A percentile compares a stretch with the other conserved stretches of the same genome.
Conservation (phyloP, 2,329 filamentous ascomycete genomes). For the Leptographium wingfieldii region DNA sequence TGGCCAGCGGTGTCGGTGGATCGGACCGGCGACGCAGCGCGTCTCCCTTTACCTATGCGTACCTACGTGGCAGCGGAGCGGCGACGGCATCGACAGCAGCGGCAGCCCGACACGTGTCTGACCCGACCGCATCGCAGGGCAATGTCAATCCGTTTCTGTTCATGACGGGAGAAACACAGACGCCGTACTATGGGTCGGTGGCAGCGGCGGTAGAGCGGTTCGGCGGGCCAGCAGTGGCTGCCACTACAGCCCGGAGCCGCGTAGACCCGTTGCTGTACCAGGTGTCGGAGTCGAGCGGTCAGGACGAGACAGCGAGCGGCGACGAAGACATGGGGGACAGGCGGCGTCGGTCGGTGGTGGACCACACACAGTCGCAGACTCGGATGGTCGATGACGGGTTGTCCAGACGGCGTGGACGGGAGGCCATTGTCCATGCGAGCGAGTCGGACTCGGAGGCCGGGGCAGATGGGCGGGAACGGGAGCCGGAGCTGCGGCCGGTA, state of each 20-base stretch:
- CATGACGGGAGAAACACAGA: slow-evolving; percentile 33
- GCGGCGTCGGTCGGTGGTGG: slow-evolving; percentile 6
- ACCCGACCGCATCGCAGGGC: slow-evolving; percentile 21
- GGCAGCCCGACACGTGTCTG: slow-evolving; percentile 30
- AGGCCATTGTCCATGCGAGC: slow-evolving; percentile 27
- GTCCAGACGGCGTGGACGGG: slow-evolving; percentile 11
- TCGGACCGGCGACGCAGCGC: slow-evolving; percentile 22
- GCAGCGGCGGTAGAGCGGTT: slow-evolving; percentile 24
- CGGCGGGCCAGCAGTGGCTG: slow-evolving; percentile 4
- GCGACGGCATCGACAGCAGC: slow-evolving; percentile 14
- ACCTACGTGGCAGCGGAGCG: slow-evolving; percentile 20
- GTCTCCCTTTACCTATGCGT: slow-evolving; percentile 33
- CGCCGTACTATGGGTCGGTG: slow-evolving; percentile 21
- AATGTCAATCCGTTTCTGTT: slow-evolving; percentile 38
- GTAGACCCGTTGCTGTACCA: background rate
- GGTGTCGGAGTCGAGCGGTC: slow-evolving; percentile 24
- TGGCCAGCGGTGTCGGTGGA: background rate
- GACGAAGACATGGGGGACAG: background rate
- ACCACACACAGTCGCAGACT: slow-evolving; percentile 11
- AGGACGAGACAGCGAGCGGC: slow-evolving; percentile 9
- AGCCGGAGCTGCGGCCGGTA: slow-evolving; percentile 8
- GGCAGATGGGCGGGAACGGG: background rate
- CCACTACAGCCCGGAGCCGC: slow-evolving; percentile 17
- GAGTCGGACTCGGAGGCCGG: slow-evolving; percentile 9
- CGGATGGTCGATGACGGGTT: background rate